A percentile compares a stretch with the other conserved stretches of the same genome.
Conservation (phyloP, 371 early-diverging fungal genomes). For the Mucor indicus region DNA sequence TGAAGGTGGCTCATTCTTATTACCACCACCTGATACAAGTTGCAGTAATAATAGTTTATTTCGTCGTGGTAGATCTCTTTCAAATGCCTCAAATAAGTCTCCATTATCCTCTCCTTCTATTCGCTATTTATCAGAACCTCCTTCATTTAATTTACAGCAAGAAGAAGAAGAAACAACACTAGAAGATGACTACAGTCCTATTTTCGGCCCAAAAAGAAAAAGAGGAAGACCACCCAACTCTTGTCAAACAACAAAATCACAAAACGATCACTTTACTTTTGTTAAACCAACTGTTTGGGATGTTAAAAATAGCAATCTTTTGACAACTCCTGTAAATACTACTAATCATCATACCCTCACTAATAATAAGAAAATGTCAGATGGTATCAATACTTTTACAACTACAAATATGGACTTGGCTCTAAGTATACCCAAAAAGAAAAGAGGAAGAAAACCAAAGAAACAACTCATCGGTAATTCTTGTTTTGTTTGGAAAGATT, state of each 20-base stretch:
- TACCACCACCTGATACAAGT: constrained; percentile 9
- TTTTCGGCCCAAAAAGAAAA: constrained; percentile 32
- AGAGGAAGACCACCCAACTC: constrained; percentile 48
- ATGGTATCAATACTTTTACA: constrained; percentile 36
- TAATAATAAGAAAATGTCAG: too few relatives aligned
- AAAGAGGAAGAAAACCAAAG: constrained; percentile 51
- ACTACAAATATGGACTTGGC: constrained; percentile 38
- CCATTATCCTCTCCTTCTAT: constrained; percentile 12
- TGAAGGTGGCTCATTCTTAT: constrained; percentile 5
- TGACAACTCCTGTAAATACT: background rate
- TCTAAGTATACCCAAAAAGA: constrained; percentile 46
- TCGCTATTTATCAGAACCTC: constrained; percentile 34
- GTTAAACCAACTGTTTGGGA: constrained; percentile 35
- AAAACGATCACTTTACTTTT: constrained; percentile 31
- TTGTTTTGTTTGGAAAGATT: constrained; percentile 51
- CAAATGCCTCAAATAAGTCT: constrained; percentile 8
- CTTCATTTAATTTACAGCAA: constrained; percentile 8
- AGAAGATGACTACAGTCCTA: constrained; percentile 1
- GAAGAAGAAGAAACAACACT: constrained; percentile 1
- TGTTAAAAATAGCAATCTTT: constrained; percentile 7
- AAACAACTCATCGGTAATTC: constrained; percentile 45
- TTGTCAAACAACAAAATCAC: too few relatives aligned
- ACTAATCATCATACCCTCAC: too few relatives aligned
- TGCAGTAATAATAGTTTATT: too few relatives aligned
- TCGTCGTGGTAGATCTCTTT: constrained; percentile 9